Base-by-base conservation (phyloP, 208 protist genomes). In the Trichomonas gallinae region DNA sequence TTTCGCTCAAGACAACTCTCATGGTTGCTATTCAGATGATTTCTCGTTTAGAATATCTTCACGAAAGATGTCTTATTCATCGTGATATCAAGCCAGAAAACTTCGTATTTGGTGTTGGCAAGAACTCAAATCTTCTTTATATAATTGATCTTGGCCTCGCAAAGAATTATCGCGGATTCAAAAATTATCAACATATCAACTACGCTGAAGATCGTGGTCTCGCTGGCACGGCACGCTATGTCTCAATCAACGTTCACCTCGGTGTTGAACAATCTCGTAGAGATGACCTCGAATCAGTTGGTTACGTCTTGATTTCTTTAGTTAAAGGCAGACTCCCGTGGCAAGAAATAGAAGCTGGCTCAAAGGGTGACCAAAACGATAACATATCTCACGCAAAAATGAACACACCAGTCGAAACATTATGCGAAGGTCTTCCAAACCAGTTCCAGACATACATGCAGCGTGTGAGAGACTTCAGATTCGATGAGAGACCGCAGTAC, bases 161-260 rank as follows among this genome's bases (percentile, higher is more conserved):
- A 44, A 99, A 99, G 98, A 99, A 98, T 96, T 99, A 99, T 97
- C 98, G 99, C 83, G 99, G 99, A 97, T 98, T 98, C 23, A 98
- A 98, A 96, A 99, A 99, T 42, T 98, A 99, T 97, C 97, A 98
- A 96, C 99, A 99, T 98, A 99, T 99, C 96, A 98, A 99, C 4
- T 99, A 99, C 97, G 98, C 98, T 96, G 99, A 99, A 97, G 98
- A 99, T 97, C 99, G 99, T 98, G 99, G 98, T 96, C 98, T 99
- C 11, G 99, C 99, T 23, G 99, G 99, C 46, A 99, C 99, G 45
- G 99, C 99, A 15, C 98, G 99, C 49, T 99, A 99, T 98, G 99
- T 99, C 63, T 98, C 98, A 85, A 99, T 99, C 97, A 99, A 99
- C 98, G 99, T 99, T 23, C 99, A 99, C 98, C 97, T 99, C 44